Base-by-base conservation (phyloP, 129 eudicot genomes). In the Centrapalus pauciflorus region DNA sequence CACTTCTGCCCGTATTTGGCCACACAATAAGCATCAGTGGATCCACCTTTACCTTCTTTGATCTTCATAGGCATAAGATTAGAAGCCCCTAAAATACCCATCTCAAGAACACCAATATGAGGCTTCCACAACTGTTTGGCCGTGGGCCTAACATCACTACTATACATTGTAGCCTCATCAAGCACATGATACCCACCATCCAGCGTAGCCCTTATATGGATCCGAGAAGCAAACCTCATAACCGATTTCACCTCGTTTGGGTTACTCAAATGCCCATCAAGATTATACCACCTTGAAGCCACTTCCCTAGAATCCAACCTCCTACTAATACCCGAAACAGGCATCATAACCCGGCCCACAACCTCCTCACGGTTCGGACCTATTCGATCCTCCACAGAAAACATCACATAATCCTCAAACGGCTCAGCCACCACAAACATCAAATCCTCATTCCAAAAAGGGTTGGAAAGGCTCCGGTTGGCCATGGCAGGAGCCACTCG, bases 171-270 rank as follows among this genome's bases (percentile, higher is more conserved):
- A 6, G 98, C 91, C 74, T 93, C 98, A 72, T 93, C 98, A 10
- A 93, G 95, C 49, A 93, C 98, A 67, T 93, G 98, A 74, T 93
- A 93, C 30, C 98, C 98, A 1, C 95, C 96, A 24, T 93, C 98
- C 0, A 93, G 84, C 0, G 92, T 77, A 4, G 89, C 87, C 7
- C 95, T 88, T 17, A 88, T 41, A 71, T 93, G 96, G 26, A 93
- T 78, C 76, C 95, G 74, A n/a, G 95, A 85, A 7, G 91, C 89
- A 21, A 93, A 93, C 63, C 95, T 79, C 24, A 71, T 74, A 74
- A 71, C 80, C 7, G 87, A 68, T 21, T 88, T 88, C 7, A 62
- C 2, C n/a, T 85, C 91, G 33, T 79, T 81, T 5, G 71, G 73
- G 70, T 69, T 68, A 64, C 73, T 62, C 19, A 50, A 71, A 16